Evolutionary conservation across 2,329 filamentous ascomycete genomes (phyloP).

Genomic region (Macroventuria anomochaeta): DNA sequence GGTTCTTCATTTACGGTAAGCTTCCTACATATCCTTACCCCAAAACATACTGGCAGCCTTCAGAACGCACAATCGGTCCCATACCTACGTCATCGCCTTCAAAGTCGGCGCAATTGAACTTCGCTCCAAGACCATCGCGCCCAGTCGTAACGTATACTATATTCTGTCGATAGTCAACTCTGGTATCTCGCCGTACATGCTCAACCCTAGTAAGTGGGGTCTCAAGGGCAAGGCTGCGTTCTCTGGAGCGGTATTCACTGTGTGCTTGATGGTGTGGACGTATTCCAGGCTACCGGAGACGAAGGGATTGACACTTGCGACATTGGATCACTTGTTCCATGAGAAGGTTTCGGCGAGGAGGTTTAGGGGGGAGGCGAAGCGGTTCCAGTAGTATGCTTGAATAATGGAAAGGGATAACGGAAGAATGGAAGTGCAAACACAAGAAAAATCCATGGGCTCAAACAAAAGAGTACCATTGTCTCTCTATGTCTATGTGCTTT

Average conservation of each 20-base stretch:
- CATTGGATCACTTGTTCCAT: not conserved
- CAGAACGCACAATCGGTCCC: slow-evolving; percentile 83
- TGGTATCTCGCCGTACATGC: slow-evolving; percentile 19
- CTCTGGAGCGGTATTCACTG: slow-evolving; percentile 74
- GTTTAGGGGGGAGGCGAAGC: not conserved
- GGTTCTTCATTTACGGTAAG: slow-evolving; percentile 71
- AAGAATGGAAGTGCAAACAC: too few species aligned
- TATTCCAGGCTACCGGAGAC: not conserved
- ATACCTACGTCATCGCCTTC: slow-evolving; percentile 83
- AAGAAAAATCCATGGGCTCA: too few species aligned
- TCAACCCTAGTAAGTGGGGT: slow-evolving; percentile 57
- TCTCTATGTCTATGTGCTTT: too few species aligned
- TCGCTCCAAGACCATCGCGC: slow-evolving; percentile 85
- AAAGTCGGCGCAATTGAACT: slow-evolving; percentile 80
- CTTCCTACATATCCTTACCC: too few species aligned
- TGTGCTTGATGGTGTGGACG: slow-evolving; percentile 15
- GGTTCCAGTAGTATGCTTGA: not conserved
- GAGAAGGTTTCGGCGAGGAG: not conserved
- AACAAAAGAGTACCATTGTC: too few species aligned
- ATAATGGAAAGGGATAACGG: too few species aligned
- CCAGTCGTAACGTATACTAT: slow-evolving; percentile 76
- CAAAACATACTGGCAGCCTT: too few species aligned
- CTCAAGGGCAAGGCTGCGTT: slow-evolving; percentile 76
- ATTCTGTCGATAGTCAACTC: slow-evolving; percentile 77
- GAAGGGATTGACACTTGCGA: not conserved